Percentiles rank a stretch among this genome's conserved stretches.
These are phyloP conservation scores for Amoebophrya sp. DNA, from an alignment of 169 alveolate genomes.

Conservation along the genomic window DNA sequence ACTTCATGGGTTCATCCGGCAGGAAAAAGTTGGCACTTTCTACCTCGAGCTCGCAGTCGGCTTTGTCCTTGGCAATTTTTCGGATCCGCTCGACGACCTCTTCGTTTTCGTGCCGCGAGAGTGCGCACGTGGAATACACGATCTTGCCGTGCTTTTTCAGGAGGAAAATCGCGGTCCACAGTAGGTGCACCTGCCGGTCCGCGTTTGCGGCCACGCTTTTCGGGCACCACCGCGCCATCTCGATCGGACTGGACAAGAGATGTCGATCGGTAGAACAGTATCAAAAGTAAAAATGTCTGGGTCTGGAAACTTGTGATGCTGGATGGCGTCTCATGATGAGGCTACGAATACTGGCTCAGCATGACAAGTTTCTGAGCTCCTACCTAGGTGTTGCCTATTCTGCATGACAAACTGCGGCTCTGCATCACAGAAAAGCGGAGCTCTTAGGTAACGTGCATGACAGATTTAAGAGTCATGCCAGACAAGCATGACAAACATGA, in stretches of 20 bases:
- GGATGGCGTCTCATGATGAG: too few species aligned
- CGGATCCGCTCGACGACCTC: slow-evolving; percentile 39
- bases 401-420: too few species aligned
- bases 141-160: slow-evolving; percentile 57
- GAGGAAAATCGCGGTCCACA: slow-evolving; percentile 51
- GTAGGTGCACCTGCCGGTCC: slow-evolving; percentile 52
- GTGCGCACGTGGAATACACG: slow-evolving; percentile 63
- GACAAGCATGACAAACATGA: too few species aligned
- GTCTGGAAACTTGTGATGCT: too few species aligned
- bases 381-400: too few species aligned
- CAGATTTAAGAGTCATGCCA: too few species aligned
- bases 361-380: too few species aligned
- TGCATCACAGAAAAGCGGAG: too few species aligned
- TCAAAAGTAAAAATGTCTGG: too few species aligned
- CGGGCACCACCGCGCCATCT: slow-evolving; percentile 52
- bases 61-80: slow-evolving; percentile 9
- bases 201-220: slow-evolving; percentile 57
- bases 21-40: background rate
- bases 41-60: background rate
- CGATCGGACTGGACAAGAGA: slow-evolving; percentile 41
- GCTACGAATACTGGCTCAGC: too few species aligned
- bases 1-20: background rate
- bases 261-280: slow-evolving; percentile 61
- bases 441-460: too few species aligned
- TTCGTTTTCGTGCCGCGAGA: slow-evolving; percentile 62